These are phyloP conservation scores for Arthrinium phaeospermum DNA, from an alignment of 2,329 filamentous ascomycete genomes.

Conservation along the genomic window DNA sequence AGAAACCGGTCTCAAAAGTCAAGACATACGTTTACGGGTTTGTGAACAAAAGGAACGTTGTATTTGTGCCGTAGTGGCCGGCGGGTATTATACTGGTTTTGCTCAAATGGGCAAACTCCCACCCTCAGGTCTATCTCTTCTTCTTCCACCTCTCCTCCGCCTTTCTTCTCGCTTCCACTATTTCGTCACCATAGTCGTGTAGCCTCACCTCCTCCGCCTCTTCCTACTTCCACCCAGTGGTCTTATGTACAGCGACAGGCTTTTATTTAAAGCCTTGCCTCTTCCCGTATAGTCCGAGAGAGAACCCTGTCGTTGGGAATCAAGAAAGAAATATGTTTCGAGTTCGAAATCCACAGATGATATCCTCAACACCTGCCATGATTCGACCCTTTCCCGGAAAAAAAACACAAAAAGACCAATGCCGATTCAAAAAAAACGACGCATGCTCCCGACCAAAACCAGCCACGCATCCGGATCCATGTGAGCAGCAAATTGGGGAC, in stretches of 20 bases:
- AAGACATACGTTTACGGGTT: background rate
- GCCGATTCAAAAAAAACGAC: constrained; percentile 14
- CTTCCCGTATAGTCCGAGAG: background rate
- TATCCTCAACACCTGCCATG: constrained; percentile 11
- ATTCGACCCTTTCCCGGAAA: constrained; percentile 4
- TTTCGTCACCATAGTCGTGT: background rate
- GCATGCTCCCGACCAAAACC: constrained; percentile 14
- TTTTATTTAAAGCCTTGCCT: background rate
- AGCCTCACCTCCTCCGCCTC: background rate
- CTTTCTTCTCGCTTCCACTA: background rate
- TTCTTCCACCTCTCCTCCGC: background rate
- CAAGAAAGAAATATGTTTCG: constrained; percentile 14
- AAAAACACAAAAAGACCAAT: constrained; percentile 7
- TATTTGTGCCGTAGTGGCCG: constrained; percentile 10
- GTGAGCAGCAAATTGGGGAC: background rate
- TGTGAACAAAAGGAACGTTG: constrained; percentile 18
- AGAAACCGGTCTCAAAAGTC: background rate
- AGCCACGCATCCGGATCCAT: constrained; percentile 12
- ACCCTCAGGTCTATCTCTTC: background rate
- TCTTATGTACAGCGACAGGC: constrained; percentile 18
- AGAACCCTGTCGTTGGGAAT: constrained; percentile 4
- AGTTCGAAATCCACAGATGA: constrained; percentile 5
- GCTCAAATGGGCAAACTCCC: background rate
- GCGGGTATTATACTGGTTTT: constrained; percentile 17
- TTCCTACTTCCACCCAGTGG: background rate